These are phyloP conservation scores for Guadua angustifolia DNA, from an alignment of 176 grass and related monocot genomes.

Conservation along the genomic window DNA sequence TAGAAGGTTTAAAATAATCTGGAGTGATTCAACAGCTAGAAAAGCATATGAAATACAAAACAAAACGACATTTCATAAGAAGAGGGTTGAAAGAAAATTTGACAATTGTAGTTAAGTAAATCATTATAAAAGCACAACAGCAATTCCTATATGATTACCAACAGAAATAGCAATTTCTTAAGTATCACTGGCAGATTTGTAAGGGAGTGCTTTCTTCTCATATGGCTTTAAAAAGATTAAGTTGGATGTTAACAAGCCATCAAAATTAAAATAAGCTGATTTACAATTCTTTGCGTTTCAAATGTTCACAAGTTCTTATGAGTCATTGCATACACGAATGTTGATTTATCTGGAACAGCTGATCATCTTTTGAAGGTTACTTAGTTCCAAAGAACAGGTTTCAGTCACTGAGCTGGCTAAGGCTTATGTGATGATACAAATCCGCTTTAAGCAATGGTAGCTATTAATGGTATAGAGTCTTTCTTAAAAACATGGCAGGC, in stretches of 20 bases:
- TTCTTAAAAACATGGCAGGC: not conserved
- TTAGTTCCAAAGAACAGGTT: slow-evolving; percentile 21
- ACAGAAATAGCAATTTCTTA: slow-evolving; percentile 30
- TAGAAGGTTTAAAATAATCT: not conserved
- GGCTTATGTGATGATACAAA: slow-evolving; percentile 2
- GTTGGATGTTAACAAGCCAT: slow-evolving; percentile 1
- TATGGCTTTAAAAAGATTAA: slow-evolving; percentile 17
- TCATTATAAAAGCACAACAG: not conserved
- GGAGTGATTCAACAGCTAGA: not conserved
- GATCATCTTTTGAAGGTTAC: slow-evolving; percentile 14
- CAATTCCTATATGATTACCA: slow-evolving; percentile 22
- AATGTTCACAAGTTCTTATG: not conserved
- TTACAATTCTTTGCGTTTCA: not conserved
- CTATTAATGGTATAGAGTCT: slow-evolving; percentile 7
- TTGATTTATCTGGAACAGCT: not conserved
- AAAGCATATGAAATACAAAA: not conserved
- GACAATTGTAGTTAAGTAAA: not conserved
- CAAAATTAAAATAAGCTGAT: slow-evolving; percentile 3
- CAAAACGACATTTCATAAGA: not conserved
- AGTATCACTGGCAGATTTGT: slow-evolving; percentile 11
- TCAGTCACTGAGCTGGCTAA: slow-evolving; percentile 8
- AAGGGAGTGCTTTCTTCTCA: slow-evolving; percentile 3
- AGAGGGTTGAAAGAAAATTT: not conserved
- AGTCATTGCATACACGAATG: slow-evolving; percentile 4
- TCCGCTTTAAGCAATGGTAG: slow-evolving; percentile 27